Base-by-base conservation (phyloP, 768 basidiomycete species). In the Asterophora lycoperdoides region DNA sequence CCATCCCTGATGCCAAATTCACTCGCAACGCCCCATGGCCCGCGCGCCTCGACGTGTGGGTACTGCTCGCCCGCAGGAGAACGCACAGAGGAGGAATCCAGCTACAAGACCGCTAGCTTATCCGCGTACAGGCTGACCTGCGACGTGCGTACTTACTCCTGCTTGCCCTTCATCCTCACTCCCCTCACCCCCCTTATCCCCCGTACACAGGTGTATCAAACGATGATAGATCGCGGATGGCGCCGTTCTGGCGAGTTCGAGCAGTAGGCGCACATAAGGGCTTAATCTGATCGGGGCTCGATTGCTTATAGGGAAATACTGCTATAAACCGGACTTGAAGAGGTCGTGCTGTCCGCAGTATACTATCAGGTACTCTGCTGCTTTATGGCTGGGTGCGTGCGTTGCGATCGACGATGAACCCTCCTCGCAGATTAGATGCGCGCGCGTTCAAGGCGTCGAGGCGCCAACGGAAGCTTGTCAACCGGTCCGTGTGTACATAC, bases 331-430 rank as follows among this genome's bases (percentile, higher is more conserved):
- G 4, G 83, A 94, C 64, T 71, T 94, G 65, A 77, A 72, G 53
- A 63, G 67, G 5, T 86, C 92, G 8, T 97, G 95, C 62, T 98
- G 95, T 63, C 91, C 94, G 1, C 89, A 93, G 56, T 95, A 96
- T 62, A 92, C 95, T 3, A 97, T 97, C 64, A 89, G 81, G 92
- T 88, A 63, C 30, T 53, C 42, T 23, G 40, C 19, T 35, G 23
- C 52, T 37, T 29, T 43, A n/a, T n/a, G n/a, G n/a, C n/a, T n/a
- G n/a, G n/a, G n/a, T n/a, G n/a, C n/a, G n/a, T n/a, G n/a, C n/a
- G n/a, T n/a, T n/a, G n/a, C n/a, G n/a, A n/a, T n/a, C n/a, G n/a
- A n/a, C n/a, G n/a, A n/a, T n/a, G n/a, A n/a, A n/a, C n/a, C n/a
- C n/a, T n/a, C n/a, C n/a, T n/a, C n/a, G 11, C 44, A 90, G 87